A percentile compares a stretch with the other conserved stretches of the same genome.
phyloP scores from a whole-genome alignment of 441 rosid genomes.

The Dalechampia spathulata region DNA sequence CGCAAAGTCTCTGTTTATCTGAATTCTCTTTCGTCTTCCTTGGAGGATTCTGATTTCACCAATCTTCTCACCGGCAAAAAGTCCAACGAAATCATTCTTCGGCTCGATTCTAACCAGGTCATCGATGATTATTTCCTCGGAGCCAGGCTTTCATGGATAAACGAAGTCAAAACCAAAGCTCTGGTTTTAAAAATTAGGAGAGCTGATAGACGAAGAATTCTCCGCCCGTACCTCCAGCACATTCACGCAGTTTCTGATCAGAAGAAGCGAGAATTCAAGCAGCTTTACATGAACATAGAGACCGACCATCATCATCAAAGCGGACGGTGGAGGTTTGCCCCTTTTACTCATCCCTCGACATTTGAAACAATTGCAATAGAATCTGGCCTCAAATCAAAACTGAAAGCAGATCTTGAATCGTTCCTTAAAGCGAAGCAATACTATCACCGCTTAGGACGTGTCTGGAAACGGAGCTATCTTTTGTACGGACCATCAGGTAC shows the following conservation, averaged over 20 bases:
- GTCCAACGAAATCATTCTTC: constrained; percentile 56
- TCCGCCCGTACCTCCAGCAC: constrained; percentile 79
- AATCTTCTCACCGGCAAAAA: constrained; percentile 65
- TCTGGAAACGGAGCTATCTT: constrained; percentile 81
- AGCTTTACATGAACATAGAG: constrained; percentile 46
- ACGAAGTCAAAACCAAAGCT: constrained; percentile 22
- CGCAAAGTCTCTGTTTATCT: constrained; percentile 46
- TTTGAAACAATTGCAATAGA: constrained; percentile 76
- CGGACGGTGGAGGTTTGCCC: constrained; percentile 56
- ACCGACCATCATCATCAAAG: not conserved
- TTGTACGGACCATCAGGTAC: constrained; percentile 89
- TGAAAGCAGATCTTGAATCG: constrained; percentile 72
- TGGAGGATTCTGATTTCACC: constrained; percentile 75
- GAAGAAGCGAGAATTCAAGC: constrained; percentile 41
- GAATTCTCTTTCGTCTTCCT: constrained; percentile 54
- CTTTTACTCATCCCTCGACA: constrained; percentile 62
- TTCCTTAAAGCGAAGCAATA: constrained; percentile 65
- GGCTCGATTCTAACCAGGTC: constrained; percentile 53
- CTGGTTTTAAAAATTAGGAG: constrained; percentile 60
- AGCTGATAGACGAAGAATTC: constrained; percentile 72
- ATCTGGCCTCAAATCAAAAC: constrained; percentile 51
- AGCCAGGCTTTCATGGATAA: constrained; percentile 60
- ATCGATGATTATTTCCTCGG: constrained; percentile 70
- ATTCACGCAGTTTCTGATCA: constrained; percentile 63
- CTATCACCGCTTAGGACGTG: constrained; percentile 73